Conservation (phyloP, 2,329 filamentous ascomycete genomes). For the Lasiodiplodia gonubiensis region DNA sequence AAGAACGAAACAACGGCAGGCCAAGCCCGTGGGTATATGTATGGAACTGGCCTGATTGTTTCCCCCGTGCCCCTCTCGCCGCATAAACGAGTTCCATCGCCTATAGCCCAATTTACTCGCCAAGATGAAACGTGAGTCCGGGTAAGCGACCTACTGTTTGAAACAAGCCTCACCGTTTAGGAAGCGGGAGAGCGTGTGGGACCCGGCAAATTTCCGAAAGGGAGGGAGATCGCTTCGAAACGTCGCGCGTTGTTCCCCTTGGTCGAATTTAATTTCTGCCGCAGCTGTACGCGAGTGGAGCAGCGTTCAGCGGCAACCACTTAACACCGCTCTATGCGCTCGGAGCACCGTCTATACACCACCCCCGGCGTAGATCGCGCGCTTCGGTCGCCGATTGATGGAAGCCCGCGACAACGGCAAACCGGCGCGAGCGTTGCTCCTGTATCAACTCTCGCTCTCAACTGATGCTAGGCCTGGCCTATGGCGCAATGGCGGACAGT, state of each 20-base stretch:
- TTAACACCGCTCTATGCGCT: not conserved
- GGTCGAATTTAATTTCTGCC: not conserved
- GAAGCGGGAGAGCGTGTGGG: constrained; percentile 4
- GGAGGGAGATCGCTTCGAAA: constrained; percentile 15
- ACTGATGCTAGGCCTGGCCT: not conserved
- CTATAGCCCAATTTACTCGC: constrained; percentile 9
- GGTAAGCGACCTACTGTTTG: constrained; percentile 16
- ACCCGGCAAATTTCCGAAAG: constrained; percentile 24
- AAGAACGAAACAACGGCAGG: not conserved
- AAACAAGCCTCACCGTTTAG: constrained; percentile 15
- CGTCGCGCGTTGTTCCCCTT: not conserved
- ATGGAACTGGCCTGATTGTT: not conserved
- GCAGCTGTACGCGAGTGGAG: not conserved
- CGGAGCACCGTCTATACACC: not conserved
- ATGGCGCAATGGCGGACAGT: not conserved
- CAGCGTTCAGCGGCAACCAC: not conserved
- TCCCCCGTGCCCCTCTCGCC: not conserved
- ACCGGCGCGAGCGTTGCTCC: not conserved
- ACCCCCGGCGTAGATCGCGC: constrained; percentile 16
- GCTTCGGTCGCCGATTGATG: constrained; percentile 24
- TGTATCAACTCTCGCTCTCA: not conserved
- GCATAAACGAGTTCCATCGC: constrained; percentile 15
- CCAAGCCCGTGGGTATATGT: constrained; percentile 23
- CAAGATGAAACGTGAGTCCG: constrained; percentile 20
- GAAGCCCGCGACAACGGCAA: constrained; percentile 8